These are phyloP conservation scores for Metahyphopichia silvanorum DNA, from an alignment of 805 yeast species.

Conservation along the genomic window DNA sequence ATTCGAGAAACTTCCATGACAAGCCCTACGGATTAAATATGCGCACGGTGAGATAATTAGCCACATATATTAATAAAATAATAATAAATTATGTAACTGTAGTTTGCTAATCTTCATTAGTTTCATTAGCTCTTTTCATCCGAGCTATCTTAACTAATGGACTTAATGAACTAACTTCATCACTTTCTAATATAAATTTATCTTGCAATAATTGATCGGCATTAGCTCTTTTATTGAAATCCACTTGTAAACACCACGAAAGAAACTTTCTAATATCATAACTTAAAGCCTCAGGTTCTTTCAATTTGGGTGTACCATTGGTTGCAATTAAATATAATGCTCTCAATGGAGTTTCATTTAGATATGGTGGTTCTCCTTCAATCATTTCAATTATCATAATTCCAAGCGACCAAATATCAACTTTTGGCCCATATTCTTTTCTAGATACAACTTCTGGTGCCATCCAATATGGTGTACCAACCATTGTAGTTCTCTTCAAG, in stretches of 20 bases:
- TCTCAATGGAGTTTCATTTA: slow-evolving; percentile 92
- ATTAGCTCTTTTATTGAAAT: slow-evolving; percentile 75
- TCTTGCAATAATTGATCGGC: slow-evolving; percentile 71
- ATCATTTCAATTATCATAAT: slow-evolving; percentile 98
- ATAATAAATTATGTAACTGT: too few relatives aligned
- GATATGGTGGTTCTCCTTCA: slow-evolving; percentile 98
- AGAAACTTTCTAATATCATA: slow-evolving; percentile 65
- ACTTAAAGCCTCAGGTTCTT: slow-evolving; percentile 80
- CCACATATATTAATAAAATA: too few relatives aligned
- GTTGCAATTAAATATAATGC: slow-evolving; percentile 94
- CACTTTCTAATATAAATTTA: slow-evolving; percentile 61
- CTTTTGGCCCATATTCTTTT: slow-evolving; percentile 94
- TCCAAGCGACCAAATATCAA: slow-evolving; percentile 97
- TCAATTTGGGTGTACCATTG: slow-evolving; percentile 91
- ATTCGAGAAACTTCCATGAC: too few relatives aligned
- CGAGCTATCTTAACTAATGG: slow-evolving; percentile 75
- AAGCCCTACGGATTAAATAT: too few relatives aligned
- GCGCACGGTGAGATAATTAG: too few relatives aligned
- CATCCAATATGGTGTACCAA: slow-evolving; percentile 99
- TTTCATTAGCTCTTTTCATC: slow-evolving; percentile 51
- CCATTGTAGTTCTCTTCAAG: slow-evolving; percentile 94
- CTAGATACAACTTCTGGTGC: slow-evolving; percentile 97
- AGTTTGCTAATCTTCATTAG: slow-evolving; percentile 9
- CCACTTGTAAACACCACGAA: slow-evolving; percentile 76
- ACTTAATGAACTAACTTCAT: slow-evolving; percentile 57